Conservation (phyloP, 2,329 filamentous ascomycete genomes). For the Dryadomyces sulphureus region DNA sequence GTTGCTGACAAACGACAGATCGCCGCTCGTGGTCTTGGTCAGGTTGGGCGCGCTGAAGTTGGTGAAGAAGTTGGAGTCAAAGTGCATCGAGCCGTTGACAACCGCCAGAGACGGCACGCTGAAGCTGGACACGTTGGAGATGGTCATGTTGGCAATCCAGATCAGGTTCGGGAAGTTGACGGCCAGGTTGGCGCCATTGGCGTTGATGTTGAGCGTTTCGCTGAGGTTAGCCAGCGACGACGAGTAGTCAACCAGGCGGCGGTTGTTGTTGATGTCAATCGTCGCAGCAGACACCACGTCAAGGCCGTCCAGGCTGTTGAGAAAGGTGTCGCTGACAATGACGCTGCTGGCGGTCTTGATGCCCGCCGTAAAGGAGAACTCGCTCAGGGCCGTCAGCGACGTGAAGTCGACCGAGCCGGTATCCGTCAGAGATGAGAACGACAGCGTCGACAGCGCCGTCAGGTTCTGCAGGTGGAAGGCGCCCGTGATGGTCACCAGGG, state of each 20-base stretch:
- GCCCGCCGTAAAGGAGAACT: conserved; percentile 28
- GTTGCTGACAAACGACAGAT: conserved; percentile 51
- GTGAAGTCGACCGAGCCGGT: conserved; percentile 57
- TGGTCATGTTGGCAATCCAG: conserved; percentile 65
- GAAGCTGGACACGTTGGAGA: conserved; percentile 66
- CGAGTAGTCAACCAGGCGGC: conserved; percentile 57
- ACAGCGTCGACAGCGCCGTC: conserved; percentile 52
- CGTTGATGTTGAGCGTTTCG: conserved; percentile 54
- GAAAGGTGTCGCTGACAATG: conserved; percentile 71
- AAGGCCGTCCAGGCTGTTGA: conserved; percentile 66
- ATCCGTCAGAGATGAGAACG: conserved; percentile 47
- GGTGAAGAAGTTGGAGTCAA: conserved; percentile 64
- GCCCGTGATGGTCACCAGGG: conserved; percentile 51
- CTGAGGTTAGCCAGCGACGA: conserved; percentile 68
- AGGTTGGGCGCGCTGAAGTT: conserved; percentile 53
- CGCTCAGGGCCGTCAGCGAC: conserved; percentile 48
- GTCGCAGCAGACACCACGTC: conserved; percentile 57
- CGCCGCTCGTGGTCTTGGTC: conserved; percentile 45
- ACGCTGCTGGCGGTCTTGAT: conserved; percentile 56
- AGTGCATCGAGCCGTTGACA: conserved; percentile 67
- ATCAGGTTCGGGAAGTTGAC: conserved; percentile 65
- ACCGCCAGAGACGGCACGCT: conserved; percentile 54
- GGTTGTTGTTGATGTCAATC: conserved; percentile 86
- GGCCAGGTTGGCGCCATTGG: conserved; percentile 62
- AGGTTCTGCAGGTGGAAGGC: conserved; percentile 55